Conservation (phyloP, 2,329 filamentous ascomycete genomes). For the Epichloe elymi region DNA sequence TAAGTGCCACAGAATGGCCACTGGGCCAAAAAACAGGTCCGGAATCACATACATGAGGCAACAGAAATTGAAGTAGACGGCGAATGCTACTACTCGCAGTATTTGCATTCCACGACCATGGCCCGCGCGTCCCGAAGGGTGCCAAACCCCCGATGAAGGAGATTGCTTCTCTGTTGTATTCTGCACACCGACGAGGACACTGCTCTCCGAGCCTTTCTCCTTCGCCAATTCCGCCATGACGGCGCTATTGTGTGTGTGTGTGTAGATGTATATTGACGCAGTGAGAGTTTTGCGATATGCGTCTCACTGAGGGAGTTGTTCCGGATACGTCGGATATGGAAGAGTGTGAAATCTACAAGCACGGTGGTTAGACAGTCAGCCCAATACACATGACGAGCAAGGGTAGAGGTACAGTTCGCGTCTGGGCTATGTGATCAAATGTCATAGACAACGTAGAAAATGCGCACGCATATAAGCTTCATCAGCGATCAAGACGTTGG, state of each 20-base stretch:
- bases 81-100: constrained; percentile 37
- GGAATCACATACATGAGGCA: constrained; percentile 27
- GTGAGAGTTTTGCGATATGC: background rate
- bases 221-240: constrained; percentile 15
- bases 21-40: background rate
- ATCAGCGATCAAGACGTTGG: background rate
- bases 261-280: background rate
- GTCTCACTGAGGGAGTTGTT: background rate
- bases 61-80: constrained; percentile 37
- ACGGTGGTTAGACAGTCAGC: background rate
- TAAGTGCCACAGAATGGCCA: background rate
- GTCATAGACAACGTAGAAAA: background rate
- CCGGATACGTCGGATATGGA: constrained; percentile 1
- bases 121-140: constrained; percentile 43
- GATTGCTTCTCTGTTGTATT: constrained; percentile 9
- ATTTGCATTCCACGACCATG: constrained; percentile 37
- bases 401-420: too few species aligned
- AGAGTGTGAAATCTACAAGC: background rate
- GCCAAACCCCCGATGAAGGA: constrained; percentile 13
- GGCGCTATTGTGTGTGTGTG: background rate
- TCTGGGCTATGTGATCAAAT: background rate
- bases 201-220: constrained; percentile 12
- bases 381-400: too few species aligned
- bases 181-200: constrained; percentile 15
- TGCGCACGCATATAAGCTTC: background rate